Conservation (phyloP, 345 rosid genomes). For the Angophora floribunda region DNA sequence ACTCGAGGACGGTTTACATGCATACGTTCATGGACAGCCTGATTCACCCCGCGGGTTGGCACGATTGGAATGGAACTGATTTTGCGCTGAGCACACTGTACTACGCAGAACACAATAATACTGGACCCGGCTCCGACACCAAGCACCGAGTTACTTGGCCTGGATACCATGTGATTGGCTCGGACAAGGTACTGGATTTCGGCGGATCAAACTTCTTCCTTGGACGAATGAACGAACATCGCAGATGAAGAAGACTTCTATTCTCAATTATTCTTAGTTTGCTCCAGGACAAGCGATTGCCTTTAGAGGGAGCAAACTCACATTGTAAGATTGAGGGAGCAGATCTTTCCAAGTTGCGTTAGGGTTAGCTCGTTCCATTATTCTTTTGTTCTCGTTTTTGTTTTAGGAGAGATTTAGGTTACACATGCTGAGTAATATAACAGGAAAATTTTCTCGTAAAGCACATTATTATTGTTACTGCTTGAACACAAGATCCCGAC, state of each 20-base stretch:
- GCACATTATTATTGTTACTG: not conserved
- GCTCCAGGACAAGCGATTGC: not conserved
- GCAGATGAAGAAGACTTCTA: not conserved
- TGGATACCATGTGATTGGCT: slow-evolving; percentile 15
- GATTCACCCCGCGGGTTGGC: slow-evolving; percentile 75
- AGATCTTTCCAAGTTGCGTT: not conserved
- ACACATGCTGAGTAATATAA: not conserved
- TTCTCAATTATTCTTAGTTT: not conserved
- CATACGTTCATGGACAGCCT: slow-evolving; percentile 31
- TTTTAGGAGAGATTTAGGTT: not conserved
- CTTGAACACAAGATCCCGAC: not conserved
- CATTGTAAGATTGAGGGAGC: not conserved
- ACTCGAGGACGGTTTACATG: slow-evolving; percentile 64
- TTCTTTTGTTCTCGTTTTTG: not conserved
- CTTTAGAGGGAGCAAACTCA: not conserved
- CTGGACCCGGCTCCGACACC: slow-evolving; percentile 60
- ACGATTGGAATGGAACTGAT: slow-evolving; percentile 36
- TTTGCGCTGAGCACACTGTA: slow-evolving; percentile 56
- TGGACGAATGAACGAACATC: not conserved
- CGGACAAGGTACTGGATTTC: not conserved
- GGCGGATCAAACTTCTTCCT: not conserved
- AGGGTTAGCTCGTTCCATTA: not conserved
- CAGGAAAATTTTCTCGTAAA: not conserved
- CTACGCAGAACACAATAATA: slow-evolving; percentile 69
- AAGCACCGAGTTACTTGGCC: slow-evolving; percentile 60